A percentile compares a stretch with the other conserved stretches of the same genome.
Conservation (phyloP, 257 asterid species). For the Primulina huaijiensis region DNA sequence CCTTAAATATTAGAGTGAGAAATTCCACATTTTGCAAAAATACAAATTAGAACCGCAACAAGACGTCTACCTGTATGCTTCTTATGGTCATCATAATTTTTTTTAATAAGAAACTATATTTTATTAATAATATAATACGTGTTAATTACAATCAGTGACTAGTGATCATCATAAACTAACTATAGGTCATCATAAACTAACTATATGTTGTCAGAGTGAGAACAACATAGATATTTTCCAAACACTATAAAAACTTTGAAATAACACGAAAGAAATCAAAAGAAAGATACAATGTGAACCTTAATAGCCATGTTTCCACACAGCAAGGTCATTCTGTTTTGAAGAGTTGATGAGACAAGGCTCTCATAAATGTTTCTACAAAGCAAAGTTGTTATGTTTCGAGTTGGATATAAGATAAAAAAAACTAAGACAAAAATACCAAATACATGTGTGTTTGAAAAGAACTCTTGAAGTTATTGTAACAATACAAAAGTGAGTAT, state of each 20-base stretch:
- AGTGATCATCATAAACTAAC: too few species aligned
- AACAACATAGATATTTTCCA: not conserved
- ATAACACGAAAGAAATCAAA: conserved; percentile 5
- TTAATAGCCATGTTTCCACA: not conserved
- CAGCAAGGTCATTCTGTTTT: conserved; percentile 17
- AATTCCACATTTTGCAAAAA: not conserved
- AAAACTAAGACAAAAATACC: conserved; percentile 10
- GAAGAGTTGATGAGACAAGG: not conserved
- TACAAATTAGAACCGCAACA: conserved; percentile 12
- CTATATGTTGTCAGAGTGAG: not conserved
- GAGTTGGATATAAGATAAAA: not conserved
- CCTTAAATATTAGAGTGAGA: conserved; percentile 5
- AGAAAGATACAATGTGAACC: conserved; percentile 8
- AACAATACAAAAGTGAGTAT: conserved; percentile 20
- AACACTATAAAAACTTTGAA: not conserved
- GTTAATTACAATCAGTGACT: too few species aligned
- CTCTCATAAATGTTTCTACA: not conserved
- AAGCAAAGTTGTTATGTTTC: conserved; percentile 13
- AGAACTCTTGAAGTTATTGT: conserved; percentile 4
- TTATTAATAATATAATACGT: too few species aligned
- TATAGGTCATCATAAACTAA: too few species aligned
- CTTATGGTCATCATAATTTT: conserved; percentile 4
- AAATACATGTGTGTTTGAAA: not conserved
- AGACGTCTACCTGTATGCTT: not conserved
- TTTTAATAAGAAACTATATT: too few species aligned